Conservation (phyloP, 805 yeast genomes). For the Schwanniomyces vanrijiae region DNA sequence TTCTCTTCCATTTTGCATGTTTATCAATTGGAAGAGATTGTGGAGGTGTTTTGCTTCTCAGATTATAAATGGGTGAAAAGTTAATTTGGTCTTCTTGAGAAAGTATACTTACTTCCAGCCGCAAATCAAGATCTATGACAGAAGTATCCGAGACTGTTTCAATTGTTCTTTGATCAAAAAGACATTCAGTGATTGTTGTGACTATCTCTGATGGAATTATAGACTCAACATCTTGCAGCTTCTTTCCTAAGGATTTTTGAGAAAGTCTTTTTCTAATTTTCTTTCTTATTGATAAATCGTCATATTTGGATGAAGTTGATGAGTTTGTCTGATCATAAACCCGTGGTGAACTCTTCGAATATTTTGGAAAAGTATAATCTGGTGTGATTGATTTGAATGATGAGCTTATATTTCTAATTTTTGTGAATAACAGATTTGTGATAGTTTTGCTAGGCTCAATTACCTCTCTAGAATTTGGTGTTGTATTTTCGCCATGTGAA, state of each 20-base stretch:
- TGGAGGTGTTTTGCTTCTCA: conserved; percentile 10
- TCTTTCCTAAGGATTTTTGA: conserved; percentile 1
- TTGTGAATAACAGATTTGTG: neutral
- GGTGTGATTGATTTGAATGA: neutral
- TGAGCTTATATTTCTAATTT: neutral
- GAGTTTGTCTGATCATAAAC: neutral
- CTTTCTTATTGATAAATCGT: conserved; percentile 3
- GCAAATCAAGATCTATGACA: conserved; percentile 2
- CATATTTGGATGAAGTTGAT: neutral
- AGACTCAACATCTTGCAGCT: neutral
- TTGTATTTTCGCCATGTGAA: neutral
- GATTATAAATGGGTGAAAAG: conserved; percentile 7
- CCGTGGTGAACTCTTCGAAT: neutral
- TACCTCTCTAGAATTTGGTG: neutral
- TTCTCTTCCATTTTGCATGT: conserved; percentile 19
- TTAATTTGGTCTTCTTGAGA: neutral
- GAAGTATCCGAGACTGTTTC: neutral
- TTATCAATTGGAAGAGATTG: conserved; percentile 9
- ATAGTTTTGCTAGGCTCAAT: neutral
- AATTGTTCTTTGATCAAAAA: conserved; percentile 2
- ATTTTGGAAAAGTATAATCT: neutral
- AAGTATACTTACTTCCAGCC: neutral
- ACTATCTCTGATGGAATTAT: conserved; percentile 3
- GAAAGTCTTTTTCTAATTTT: conserved; percentile 5
- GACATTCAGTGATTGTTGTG: conserved; percentile 5